Evolutionary conservation across 1,139 yeast species (phyloP).

Genomic region (Debaryomyces udenii): DNA sequence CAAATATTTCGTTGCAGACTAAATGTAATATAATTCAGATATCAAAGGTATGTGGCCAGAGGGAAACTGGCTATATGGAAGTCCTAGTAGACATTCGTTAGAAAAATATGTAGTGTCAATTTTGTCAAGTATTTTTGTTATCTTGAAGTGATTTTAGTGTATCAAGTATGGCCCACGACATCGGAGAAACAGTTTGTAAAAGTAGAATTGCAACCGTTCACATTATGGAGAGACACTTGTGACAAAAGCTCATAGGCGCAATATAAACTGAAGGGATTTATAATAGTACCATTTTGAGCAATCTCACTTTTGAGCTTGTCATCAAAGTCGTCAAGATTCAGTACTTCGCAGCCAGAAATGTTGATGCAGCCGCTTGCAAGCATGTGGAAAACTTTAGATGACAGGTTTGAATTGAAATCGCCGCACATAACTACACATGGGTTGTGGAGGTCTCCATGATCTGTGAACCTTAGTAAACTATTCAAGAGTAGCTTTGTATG

Average conservation of each 20-base stretch:
- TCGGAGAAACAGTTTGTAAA: slow-evolving; percentile 53
- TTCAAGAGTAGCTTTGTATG: slow-evolving; percentile 53
- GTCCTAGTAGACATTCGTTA: slow-evolving; percentile 27
- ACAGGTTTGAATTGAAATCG: slow-evolving; percentile 56
- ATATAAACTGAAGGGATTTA: slow-evolving; percentile 25
- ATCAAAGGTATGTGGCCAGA: slow-evolving; percentile 47
- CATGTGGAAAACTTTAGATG: slow-evolving; percentile 50
- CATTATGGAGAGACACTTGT: slow-evolving; percentile 6
- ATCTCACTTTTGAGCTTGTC: slow-evolving; percentile 27
- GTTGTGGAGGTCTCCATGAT: slow-evolving; percentile 18
- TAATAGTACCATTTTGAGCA: slow-evolving; percentile 16
- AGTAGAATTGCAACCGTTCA: slow-evolving; percentile 44
- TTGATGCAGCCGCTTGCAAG: slow-evolving; percentile 39
- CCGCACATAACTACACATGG: slow-evolving; percentile 43
- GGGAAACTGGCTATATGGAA: slow-evolving; percentile 46
- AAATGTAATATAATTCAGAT: slow-evolving; percentile 15
- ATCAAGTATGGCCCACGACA: slow-evolving; percentile 64
- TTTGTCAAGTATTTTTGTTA: slow-evolving; percentile 23
- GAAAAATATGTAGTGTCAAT: slow-evolving; percentile 24
- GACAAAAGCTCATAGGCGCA: slow-evolving; percentile 25
- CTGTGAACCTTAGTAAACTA: slow-evolving; percentile 26
- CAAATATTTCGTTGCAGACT: slow-evolving; percentile 6
- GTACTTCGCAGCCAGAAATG: slow-evolving; percentile 26
- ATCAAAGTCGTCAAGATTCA: slow-evolving; percentile 37
- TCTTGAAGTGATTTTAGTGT: slow-evolving; percentile 32